Base-by-base conservation (phyloP, 305 asterid genomes). In the Fraxinus velutina region DNA sequence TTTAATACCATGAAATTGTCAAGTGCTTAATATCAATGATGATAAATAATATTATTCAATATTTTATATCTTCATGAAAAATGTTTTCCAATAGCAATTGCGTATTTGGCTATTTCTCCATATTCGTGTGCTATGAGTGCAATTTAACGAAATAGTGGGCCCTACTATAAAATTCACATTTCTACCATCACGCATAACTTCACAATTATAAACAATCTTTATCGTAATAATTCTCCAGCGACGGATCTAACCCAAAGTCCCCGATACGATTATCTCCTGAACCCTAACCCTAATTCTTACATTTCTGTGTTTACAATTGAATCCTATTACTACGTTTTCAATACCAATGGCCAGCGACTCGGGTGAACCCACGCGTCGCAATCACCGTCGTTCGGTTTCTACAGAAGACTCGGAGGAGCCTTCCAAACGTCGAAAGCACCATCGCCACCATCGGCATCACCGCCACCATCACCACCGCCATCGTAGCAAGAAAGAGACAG, bases 341-440 rank as follows among this genome's bases (percentile, higher is more conserved):
- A 8, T 72, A 34, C 60, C 75, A 80, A 95, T 95, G 99, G 89
- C 91, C 0, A 92, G 89, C 84, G 97, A 91, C 76, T 90, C 97
- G 39, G 78, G 64, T 22, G 97, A 91, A 12, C 90, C 84, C 15
- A 80, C 91, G 60, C 91, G 88, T 78, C 91, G 91, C 68, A 92
- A 90, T 90, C 97, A 94, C 86, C 88, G 79, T 60, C 94, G 93
- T 10, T 89, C 99, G 5, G 85, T 93, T 79, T 89, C 97, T 15
- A 85, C 87, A 29, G 94, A 88, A 24, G 93, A 81, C 1, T 79
- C 85, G 70, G 94, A 89, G 78, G 97, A 90, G 85, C 90, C 89
- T 2, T 86, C 94, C 19, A 96, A 92, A 71, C 97, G 99, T 83
- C 98, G 92, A 76, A 95, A 95, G 80, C 98, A 92, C 86, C 98